A percentile compares a stretch with the other conserved stretches of the same genome.
Conservation (phyloP, 768 basidiomycete genomes). For the Vishniacozyma victoriae region DNA sequence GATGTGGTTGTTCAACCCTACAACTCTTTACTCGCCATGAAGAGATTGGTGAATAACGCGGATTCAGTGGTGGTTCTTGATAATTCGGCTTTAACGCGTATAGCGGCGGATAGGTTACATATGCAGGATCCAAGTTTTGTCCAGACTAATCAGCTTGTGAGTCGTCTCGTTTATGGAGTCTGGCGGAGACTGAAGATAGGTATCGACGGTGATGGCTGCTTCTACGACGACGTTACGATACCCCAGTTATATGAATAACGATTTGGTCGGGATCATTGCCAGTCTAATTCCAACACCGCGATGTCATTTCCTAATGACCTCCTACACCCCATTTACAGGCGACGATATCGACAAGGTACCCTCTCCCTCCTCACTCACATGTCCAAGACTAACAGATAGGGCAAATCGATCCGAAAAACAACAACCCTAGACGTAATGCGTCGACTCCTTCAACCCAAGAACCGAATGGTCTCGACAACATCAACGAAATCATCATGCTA, state of each 20-base stretch:
- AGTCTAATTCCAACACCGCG: conserved; percentile 94
- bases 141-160: conserved; percentile 47
- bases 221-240: conserved; percentile 95
- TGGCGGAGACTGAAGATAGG: conserved; percentile 51
- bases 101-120: conserved; percentile 86
- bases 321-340: conserved; percentile 95
- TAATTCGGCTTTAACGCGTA: conserved; percentile 85
- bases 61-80: conserved; percentile 97
- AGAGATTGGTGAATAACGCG: conserved; percentile 89
- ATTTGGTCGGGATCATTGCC: conserved; percentile 92
- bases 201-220: conserved; percentile 94
- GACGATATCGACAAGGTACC: conserved; percentile 89
- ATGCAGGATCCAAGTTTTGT: conserved; percentile 56
- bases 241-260: conserved; percentile 99
- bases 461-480: conserved; percentile 87
- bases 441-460: conserved; percentile 92
- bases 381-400: conserved; percentile 52
- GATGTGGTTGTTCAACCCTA: conserved; percentile 99
- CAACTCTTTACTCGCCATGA: conserved; percentile 87
- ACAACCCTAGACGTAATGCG: conserved; percentile 99
- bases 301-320: conserved; percentile 98
- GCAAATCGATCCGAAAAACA: conserved; percentile 89
- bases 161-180: conserved; percentile 1
- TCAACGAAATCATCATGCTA: conserved; percentile 59
- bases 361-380: not conserved